Evolutionary conservation across 345 rosid genomes (phyloP).

Genomic region (Bruguiera parviflora): DNA sequence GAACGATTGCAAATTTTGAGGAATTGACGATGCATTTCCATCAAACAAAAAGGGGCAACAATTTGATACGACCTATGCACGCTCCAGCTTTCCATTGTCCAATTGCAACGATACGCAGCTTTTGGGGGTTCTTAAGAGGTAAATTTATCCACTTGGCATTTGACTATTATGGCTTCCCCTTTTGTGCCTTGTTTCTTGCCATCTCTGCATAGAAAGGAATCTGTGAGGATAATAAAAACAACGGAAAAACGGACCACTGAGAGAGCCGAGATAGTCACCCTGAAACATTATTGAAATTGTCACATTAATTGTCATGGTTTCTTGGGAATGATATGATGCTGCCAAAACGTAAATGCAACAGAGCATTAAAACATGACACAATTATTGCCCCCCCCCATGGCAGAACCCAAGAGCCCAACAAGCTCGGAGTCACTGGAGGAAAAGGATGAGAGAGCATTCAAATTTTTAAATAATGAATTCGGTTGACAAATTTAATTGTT

Average conservation of each 20-base stretch:
- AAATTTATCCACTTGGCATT: background rate
- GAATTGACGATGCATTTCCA: slow-evolving; percentile 3
- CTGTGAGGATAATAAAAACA: background rate
- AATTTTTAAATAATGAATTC: too few relatives aligned
- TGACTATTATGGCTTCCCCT: background rate
- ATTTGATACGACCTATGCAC: background rate
- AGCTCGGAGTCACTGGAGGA: too few relatives aligned
- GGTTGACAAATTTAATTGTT: too few relatives aligned
- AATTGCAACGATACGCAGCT: too few relatives aligned
- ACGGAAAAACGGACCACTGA: background rate
- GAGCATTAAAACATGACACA: too few relatives aligned
- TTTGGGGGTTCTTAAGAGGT: too few relatives aligned
- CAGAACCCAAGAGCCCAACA: background rate
- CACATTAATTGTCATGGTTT: slow-evolving; percentile 10
- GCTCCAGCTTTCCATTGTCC: background rate
- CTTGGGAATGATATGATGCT: background rate
- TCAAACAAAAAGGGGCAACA: background rate
- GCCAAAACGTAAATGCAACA: too few relatives aligned
- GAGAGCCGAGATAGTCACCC: background rate
- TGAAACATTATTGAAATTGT: slow-evolving; percentile 9
- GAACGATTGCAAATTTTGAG: background rate
- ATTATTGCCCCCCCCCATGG: background rate
- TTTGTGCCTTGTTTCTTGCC: background rate
- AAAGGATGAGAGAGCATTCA: too few relatives aligned
- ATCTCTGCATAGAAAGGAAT: background rate